phyloP scores from a whole-genome alignment of 2,329 filamentous ascomycete species.

The Pleomassaria siparia region DNA sequence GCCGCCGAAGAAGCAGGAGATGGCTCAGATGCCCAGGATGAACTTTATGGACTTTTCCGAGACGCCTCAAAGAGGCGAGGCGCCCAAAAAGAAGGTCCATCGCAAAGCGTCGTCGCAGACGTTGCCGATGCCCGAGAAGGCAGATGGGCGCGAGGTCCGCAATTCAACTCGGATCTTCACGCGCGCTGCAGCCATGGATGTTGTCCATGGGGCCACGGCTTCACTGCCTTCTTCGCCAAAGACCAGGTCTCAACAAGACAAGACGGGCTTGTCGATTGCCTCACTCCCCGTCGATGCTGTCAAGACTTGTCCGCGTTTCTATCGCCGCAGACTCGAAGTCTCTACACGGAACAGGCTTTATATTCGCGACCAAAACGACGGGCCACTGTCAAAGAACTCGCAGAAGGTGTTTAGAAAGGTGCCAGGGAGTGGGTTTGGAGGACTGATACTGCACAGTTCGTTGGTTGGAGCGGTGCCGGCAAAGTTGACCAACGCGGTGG shows the following conservation, averaged over 20 bases:
- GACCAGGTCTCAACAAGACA: slow-evolving; percentile 8
- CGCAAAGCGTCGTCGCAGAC: slow-evolving; percentile 21
- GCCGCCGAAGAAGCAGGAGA: neutral
- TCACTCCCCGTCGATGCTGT: slow-evolving; percentile 16
- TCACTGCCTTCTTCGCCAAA: slow-evolving; percentile 9
- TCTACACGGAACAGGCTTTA: slow-evolving; percentile 29
- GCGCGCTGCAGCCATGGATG: slow-evolving; percentile 20
- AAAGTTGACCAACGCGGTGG: slow-evolving; percentile 25
- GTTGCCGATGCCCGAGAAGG: slow-evolving; percentile 12
- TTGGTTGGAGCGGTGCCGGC: slow-evolving; percentile 20
- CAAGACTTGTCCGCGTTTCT: slow-evolving; percentile 19
- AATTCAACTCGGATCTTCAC: slow-evolving; percentile 17
- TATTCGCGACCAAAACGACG: slow-evolving; percentile 16
- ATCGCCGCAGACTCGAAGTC: slow-evolving; percentile 23
- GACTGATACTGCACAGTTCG: slow-evolving; percentile 23
- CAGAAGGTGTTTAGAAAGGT: slow-evolving; percentile 21
- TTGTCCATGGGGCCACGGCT: slow-evolving; percentile 5
- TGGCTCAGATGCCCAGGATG: slow-evolving; percentile 6
- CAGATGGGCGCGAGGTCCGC: slow-evolving; percentile 9
- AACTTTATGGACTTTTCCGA: slow-evolving; percentile 31
- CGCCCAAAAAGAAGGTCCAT: slow-evolving; percentile 15
- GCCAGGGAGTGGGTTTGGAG: slow-evolving; percentile 20
- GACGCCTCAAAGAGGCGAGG: slow-evolving; percentile 8
- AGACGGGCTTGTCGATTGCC: slow-evolving; percentile 7
- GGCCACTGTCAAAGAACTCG: slow-evolving; percentile 15